phyloP scores from a whole-genome alignment of 495 filamentous ascomycete species.

The Ascodesmis nigricans region DNA sequence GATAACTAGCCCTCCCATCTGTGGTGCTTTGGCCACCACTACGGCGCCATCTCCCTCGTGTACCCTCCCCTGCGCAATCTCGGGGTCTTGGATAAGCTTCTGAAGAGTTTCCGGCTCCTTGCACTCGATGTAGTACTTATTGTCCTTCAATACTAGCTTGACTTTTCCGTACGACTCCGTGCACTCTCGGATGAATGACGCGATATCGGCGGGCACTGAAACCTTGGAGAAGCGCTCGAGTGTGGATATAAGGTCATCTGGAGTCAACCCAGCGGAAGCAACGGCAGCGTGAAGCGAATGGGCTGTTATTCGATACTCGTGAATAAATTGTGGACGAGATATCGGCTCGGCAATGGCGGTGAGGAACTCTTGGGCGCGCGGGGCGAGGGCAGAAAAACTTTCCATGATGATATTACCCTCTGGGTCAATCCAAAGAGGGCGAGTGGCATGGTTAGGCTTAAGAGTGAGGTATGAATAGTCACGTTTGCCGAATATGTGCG shows the following conservation, averaged over 20 bases:
- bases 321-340: conserved; percentile 66
- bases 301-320: conserved; percentile 79
- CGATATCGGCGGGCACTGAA: conserved; percentile 53
- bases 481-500: conserved; percentile 35
- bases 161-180: conserved; percentile 88
- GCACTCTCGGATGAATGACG: conserved; percentile 55
- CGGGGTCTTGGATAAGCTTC: conserved; percentile 49
- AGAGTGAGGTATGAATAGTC: conserved; percentile 65
- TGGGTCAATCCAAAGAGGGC: conserved; percentile 85
- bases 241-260: conserved; percentile 71
- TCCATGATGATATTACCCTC: conserved; percentile 71
- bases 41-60: conserved; percentile 42
- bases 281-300: conserved; percentile 91
- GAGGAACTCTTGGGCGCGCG: conserved; percentile 78
- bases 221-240: conserved; percentile 77
- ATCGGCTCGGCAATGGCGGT: conserved; percentile 88
- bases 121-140: conserved; percentile 82
- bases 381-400: conserved; percentile 69
- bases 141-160: conserved; percentile 83
- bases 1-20: conserved; percentile 77
- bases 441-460: conserved; percentile 69
- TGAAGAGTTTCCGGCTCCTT: conserved; percentile 68
- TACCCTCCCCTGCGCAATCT: conserved; percentile 40
- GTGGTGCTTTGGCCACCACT: conserved; percentile 58
- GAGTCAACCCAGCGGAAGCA: conserved; percentile 56